Evolutionary conservation across 306 rosid genomes (phyloP).

Genomic region (Cicer arietinum): DNA sequence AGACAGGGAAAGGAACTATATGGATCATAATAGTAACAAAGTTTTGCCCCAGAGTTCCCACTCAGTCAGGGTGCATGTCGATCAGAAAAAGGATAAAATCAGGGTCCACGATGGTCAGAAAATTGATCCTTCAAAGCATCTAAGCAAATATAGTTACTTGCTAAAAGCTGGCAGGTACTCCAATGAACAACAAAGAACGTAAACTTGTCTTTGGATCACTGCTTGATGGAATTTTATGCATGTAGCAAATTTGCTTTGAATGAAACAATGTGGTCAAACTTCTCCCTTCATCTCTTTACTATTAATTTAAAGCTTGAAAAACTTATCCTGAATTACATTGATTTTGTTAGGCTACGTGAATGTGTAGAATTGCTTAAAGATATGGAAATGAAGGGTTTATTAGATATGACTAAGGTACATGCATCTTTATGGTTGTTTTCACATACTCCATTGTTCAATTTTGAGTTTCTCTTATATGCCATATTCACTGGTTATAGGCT

Average conservation of each 20-base stretch:
- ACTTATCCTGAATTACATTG: constrained; percentile 47
- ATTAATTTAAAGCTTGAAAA: constrained; percentile 37
- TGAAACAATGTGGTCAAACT: constrained; percentile 29
- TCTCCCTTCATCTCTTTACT: constrained; percentile 18
- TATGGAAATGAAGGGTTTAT: constrained; percentile 67
- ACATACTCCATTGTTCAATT: constrained; percentile 40
- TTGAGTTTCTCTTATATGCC: constrained; percentile 41
- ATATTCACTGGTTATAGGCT: constrained; percentile 65
- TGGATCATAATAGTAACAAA: constrained; percentile 40
- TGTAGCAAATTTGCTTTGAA: constrained; percentile 33
- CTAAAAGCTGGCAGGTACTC: constrained; percentile 78
- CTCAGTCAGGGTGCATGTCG: constrained; percentile 50
- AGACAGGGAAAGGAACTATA: constrained; percentile 49
- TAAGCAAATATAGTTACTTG: constrained; percentile 63
- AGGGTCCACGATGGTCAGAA: constrained; percentile 50
- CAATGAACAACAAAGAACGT: constrained; percentile 13
- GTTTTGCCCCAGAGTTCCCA: constrained; percentile 52
- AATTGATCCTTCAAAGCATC: constrained; percentile 56
- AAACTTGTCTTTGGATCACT: constrained; percentile 34
- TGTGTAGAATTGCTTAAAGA: constrained; percentile 79
- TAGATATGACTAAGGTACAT: constrained; percentile 93
- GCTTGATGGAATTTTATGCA: constrained; percentile 38
- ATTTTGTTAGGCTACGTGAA: constrained; percentile 65
- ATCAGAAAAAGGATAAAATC: constrained; percentile 43
- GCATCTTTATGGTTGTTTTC: constrained; percentile 37